A percentile compares a stretch with the other conserved stretches of the same genome.
Conservation (phyloP, 2,329 filamentous ascomycete genomes). For the Colletotrichum sp. region DNA sequence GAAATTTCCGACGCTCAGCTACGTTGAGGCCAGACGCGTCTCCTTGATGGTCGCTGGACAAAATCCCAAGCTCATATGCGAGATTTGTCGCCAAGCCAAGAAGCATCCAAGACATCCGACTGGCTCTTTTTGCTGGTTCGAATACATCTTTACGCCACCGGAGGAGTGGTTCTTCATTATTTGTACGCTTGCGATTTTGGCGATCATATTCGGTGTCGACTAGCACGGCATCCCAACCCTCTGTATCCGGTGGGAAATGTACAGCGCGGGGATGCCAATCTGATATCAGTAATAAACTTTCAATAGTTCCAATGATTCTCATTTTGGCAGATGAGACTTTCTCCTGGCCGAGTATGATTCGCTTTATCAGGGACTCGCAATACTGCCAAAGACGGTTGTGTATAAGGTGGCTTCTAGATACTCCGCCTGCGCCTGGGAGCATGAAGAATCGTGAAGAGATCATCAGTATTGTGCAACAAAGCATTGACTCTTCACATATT, state of each 20-base stretch:
- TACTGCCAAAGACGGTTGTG: constrained; percentile 25
- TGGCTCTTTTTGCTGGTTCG: constrained; percentile 26
- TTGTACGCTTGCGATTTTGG: constrained; percentile 17
- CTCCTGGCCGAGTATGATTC: constrained; percentile 24
- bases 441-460: constrained; percentile 27
- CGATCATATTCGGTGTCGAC: constrained; percentile 25
- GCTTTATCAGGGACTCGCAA: constrained; percentile 24
- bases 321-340: constrained; percentile 25
- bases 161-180: constrained; percentile 25
- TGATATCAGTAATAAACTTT: constrained; percentile 25
- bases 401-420: constrained; percentile 23
- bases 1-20: background rate
- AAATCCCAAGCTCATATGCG: constrained; percentile 24
- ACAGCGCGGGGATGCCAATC: constrained; percentile 27
- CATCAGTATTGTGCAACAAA: constrained; percentile 25
- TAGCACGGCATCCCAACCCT: constrained; percentile 25
- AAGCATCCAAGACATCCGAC: constrained; percentile 32
- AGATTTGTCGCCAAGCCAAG: constrained; percentile 25
- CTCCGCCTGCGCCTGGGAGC: constrained; percentile 24
- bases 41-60: constrained; percentile 2
- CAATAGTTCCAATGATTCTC: constrained; percentile 23
- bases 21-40: background rate
- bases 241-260: constrained; percentile 25
- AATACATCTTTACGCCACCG: constrained; percentile 29
- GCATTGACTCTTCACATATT: constrained; percentile 23